A percentile compares a stretch with the other conserved stretches of the same genome.
Evolutionary conservation across 163 green algal species (phyloP).

Genomic region (Picocystis sp.): DNA sequence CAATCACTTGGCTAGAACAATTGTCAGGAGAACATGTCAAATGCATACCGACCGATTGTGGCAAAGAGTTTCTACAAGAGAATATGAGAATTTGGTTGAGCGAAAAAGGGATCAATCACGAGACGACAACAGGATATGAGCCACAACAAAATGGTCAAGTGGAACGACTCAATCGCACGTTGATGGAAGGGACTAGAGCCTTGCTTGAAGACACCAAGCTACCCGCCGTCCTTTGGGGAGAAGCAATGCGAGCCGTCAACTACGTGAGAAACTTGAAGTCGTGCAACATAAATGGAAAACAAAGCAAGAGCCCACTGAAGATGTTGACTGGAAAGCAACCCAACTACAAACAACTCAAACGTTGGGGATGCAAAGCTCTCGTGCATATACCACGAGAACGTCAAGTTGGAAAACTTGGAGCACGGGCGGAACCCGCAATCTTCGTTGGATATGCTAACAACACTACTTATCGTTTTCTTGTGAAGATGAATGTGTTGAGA

Average conservation of each 20-base stretch:
- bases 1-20: slow-evolving; percentile 8
- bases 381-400: neutral
- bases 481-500: too few relatives aligned
- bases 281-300: too few relatives aligned
- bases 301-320: neutral
- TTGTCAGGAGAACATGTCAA: slow-evolving; percentile 3
- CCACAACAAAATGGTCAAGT: slow-evolving; percentile 25
- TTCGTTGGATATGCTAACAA: too few relatives aligned
- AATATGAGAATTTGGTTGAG: slow-evolving; percentile 1
- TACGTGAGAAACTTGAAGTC: slow-evolving; percentile 14
- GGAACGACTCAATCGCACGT: slow-evolving; percentile 21
- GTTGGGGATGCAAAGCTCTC: slow-evolving; percentile 17
- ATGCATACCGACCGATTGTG: slow-evolving; percentile 17
- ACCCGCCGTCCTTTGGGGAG: slow-evolving; percentile 12
- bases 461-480: too few relatives aligned
- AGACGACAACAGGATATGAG: slow-evolving; percentile 16
- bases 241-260: slow-evolving; percentile 12
- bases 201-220: slow-evolving; percentile 12
- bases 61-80: slow-evolving; percentile 15
- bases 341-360: slow-evolving; percentile 7
- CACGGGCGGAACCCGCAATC: too few relatives aligned
- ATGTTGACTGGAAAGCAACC: slow-evolving; percentile 10
- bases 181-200: slow-evolving; percentile 6
- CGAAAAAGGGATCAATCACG: slow-evolving; percentile 16
- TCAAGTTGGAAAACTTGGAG: too few relatives aligned